Evolutionary conservation across 2,329 filamentous ascomycete species (phyloP).

Genomic region (Grosmannia serpens): DNA sequence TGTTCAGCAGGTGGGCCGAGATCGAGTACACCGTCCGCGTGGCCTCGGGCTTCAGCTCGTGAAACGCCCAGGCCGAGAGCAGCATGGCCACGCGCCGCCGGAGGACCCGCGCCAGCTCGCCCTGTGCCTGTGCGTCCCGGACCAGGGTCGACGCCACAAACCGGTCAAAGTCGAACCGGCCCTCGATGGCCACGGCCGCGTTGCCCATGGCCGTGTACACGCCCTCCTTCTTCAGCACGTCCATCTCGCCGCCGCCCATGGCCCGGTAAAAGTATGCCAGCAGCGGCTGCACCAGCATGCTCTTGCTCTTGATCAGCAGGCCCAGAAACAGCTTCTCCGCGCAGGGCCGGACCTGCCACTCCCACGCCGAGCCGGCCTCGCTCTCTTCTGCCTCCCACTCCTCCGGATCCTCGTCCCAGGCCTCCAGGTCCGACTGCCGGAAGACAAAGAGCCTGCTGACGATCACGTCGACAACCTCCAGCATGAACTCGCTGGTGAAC

Average conservation of each 20-base stretch:
- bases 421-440: constrained; percentile 69
- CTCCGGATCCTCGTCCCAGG: constrained; percentile 90
- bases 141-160: constrained; percentile 68
- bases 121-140: constrained; percentile 59
- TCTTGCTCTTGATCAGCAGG: constrained; percentile 79
- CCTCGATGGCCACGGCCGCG: constrained; percentile 63
- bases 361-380: constrained; percentile 72
- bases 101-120: constrained; percentile 62
- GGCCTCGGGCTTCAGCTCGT: constrained; percentile 59
- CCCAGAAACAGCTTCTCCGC: constrained; percentile 91
- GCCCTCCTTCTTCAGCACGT: constrained; percentile 81
- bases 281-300: constrained; percentile 66
- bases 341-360: constrained; percentile 85
- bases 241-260: constrained; percentile 46
- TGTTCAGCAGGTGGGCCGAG: constrained; percentile 73
- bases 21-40: constrained; percentile 74
- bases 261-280: constrained; percentile 73
- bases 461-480: constrained; percentile 71
- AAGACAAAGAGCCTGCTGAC: constrained; percentile 86
- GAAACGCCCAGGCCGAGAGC: constrained; percentile 77
- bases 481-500: constrained; percentile 64
- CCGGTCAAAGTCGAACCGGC: constrained; percentile 70
- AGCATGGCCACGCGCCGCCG: constrained; percentile 81
- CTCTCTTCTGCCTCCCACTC: constrained; percentile 92
- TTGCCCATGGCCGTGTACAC: constrained; percentile 89